Conservation (phyloP, 164 flowering plant species). For the Nelumbo lutea region DNA sequence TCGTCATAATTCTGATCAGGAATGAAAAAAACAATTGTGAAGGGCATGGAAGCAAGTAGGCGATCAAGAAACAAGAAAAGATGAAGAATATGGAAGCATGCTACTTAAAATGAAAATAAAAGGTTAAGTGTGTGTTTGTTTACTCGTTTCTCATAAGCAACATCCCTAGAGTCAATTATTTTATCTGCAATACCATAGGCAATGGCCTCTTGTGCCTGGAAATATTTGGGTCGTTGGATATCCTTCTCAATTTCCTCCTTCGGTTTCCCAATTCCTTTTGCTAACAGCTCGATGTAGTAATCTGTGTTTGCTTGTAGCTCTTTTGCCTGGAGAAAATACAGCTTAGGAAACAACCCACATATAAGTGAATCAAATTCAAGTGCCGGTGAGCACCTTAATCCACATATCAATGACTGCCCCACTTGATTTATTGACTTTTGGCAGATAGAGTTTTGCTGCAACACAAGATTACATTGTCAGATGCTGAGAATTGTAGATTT, state of each 20-base stretch:
- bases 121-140: neutral
- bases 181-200: slow-evolving; percentile 89
- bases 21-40: neutral
- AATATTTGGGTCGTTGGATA: slow-evolving; percentile 53
- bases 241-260: slow-evolving; percentile 70
- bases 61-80: no score
- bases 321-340: slow-evolving; percentile 51
- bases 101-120: no score
- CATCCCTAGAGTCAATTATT: slow-evolving; percentile 50
- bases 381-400: slow-evolving; percentile 55
- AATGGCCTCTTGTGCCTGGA: slow-evolving; percentile 67
- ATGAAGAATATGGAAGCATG: no score
- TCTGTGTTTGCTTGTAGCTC: slow-evolving; percentile 76
- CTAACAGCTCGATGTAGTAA: slow-evolving; percentile 61
- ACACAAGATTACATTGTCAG: slow-evolving; percentile 7
- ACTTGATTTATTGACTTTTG: slow-evolving; percentile 60
- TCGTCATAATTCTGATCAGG: slow-evolving; percentile 51
- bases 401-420: slow-evolving; percentile 84
- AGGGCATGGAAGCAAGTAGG: neutral
- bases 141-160: slow-evolving; percentile 66
- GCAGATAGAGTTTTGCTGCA: slow-evolving; percentile 83
- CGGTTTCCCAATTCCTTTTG: slow-evolving; percentile 75
- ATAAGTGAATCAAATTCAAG: neutral
- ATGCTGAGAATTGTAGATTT: neutral
- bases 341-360: neutral